Evolutionary conservation across 2,329 filamentous ascomycete species (phyloP).

Genomic region (Alternaria gaisen): DNA sequence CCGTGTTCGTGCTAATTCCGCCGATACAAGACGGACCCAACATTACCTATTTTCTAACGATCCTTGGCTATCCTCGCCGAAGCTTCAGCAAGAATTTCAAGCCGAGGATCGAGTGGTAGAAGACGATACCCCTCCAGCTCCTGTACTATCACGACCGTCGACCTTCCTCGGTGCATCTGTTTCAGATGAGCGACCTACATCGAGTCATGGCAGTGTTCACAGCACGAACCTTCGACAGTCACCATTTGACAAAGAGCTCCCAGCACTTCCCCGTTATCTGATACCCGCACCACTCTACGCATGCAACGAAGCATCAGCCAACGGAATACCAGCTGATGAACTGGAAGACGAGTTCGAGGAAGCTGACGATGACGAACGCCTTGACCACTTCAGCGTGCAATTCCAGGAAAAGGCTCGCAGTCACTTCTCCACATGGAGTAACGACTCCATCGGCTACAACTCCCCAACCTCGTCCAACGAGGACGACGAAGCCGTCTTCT

Average conservation of each 20-base stretch:
- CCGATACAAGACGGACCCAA: conserved; percentile 37
- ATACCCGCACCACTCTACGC: conserved; percentile 43
- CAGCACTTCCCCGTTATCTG: conserved; percentile 42
- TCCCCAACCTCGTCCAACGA: conserved; percentile 32
- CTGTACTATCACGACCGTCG: conserved; percentile 32
- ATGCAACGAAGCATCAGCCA: conserved; percentile 22
- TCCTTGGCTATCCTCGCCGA: conserved; percentile 41
- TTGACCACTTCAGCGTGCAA: conserved; percentile 19
- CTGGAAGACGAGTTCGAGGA: conserved; percentile 25
- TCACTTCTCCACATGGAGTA: conserved; percentile 48
- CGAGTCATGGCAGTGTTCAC: conserved; percentile 35
- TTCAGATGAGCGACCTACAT: conserved; percentile 36
- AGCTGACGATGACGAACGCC: conserved; percentile 21
- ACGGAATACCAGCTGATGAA: conserved; percentile 18
- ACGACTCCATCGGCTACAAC: conserved; percentile 37
- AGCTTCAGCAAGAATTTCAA: conserved; percentile 25
- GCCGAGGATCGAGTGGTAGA: conserved; percentile 20
- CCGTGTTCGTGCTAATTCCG: conserved; percentile 42
- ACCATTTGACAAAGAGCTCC: conserved; percentile 41
- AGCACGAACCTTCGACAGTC: conserved; percentile 25
- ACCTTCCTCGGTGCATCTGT: conserved; percentile 24
- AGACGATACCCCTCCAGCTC: conserved; percentile 27
- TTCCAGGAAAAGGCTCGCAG: conserved; percentile 34
- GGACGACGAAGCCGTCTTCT: conserved; percentile 33
- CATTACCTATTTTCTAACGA: conserved; percentile 40